Evolutionary conservation across 1,139 yeast species (phyloP).

Genomic region (Zygoascus hellenicus): DNA sequence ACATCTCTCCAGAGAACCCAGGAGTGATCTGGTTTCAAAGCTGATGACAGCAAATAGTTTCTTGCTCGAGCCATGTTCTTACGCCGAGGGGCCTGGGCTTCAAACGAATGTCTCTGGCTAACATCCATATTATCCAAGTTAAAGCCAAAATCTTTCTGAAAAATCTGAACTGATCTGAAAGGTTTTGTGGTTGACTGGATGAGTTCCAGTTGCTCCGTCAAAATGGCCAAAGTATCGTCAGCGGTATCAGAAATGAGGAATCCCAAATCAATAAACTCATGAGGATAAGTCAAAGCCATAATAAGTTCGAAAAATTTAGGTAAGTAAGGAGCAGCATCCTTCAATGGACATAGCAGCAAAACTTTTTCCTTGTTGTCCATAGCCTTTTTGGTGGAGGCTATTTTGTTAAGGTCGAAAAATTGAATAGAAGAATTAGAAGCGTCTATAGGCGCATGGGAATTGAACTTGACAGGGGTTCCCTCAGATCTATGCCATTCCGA

Average conservation of each 20-base stretch:
- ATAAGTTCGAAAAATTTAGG: constrained; percentile 80
- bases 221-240: constrained; percentile 63
- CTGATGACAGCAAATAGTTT: constrained; percentile 75
- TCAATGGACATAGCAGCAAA: constrained; percentile 65
- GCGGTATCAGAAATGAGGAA: constrained; percentile 74
- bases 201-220: constrained; percentile 42
- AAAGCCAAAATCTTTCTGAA: constrained; percentile 80
- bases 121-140: constrained; percentile 58
- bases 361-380: constrained; percentile 56
- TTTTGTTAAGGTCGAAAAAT: constrained; percentile 43
- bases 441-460: constrained; percentile 20
- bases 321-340: constrained; percentile 75
- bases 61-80: constrained; percentile 88
- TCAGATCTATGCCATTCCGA: constrained; percentile 26
- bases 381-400: constrained; percentile 45
- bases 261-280: constrained; percentile 72
- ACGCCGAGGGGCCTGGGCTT: constrained; percentile 82
- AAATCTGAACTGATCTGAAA: constrained; percentile 70
- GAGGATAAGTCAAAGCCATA: constrained; percentile 83
- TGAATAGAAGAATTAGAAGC: constrained; percentile 28
- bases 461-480: constrained; percentile 28
- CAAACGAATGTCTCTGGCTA: constrained; percentile 74
- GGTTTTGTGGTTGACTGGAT: constrained; percentile 34
- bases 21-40: constrained; percentile 77
- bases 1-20: constrained; percentile 97